Evolutionary conservation across 306 rosid genomes (phyloP).

Genomic region (Prunus padus): DNA sequence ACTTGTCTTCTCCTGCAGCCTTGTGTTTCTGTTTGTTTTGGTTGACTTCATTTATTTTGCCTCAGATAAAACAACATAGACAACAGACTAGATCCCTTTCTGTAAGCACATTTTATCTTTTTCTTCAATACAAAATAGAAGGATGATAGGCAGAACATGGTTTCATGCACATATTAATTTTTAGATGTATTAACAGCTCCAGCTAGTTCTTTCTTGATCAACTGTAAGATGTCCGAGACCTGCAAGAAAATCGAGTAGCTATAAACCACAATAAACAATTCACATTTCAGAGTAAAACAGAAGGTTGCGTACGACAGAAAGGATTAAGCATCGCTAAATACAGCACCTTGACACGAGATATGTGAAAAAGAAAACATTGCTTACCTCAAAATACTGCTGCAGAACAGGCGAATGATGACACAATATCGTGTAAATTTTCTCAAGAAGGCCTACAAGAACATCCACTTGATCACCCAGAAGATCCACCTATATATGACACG

Average conservation of each 20-base stretch:
- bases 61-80: neutral
- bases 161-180: neutral
- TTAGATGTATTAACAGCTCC: slow-evolving; percentile 17
- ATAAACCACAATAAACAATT: neutral
- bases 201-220: slow-evolving; percentile 45
- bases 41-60: neutral
- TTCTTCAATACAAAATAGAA: neutral
- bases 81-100: no score
- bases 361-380: neutral
- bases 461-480: slow-evolving; percentile 95
- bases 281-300: no score
- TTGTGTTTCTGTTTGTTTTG: neutral
- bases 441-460: slow-evolving; percentile 51
- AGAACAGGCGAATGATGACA: slow-evolving; percentile 56
- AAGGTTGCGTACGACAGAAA: neutral
- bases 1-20: neutral
- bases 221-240: slow-evolving; percentile 54
- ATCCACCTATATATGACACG: slow-evolving; percentile 58
- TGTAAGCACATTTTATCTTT: neutral
- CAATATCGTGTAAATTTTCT: slow-evolving; percentile 55
- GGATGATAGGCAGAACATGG: no score
- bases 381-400: slow-evolving; percentile 62
- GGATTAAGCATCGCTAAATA: neutral
- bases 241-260: slow-evolving; percentile 18
- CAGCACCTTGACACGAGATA: neutral